Conservation (phyloP, 2,329 filamentous ascomycete genomes). For the Alternaria sp. region DNA sequence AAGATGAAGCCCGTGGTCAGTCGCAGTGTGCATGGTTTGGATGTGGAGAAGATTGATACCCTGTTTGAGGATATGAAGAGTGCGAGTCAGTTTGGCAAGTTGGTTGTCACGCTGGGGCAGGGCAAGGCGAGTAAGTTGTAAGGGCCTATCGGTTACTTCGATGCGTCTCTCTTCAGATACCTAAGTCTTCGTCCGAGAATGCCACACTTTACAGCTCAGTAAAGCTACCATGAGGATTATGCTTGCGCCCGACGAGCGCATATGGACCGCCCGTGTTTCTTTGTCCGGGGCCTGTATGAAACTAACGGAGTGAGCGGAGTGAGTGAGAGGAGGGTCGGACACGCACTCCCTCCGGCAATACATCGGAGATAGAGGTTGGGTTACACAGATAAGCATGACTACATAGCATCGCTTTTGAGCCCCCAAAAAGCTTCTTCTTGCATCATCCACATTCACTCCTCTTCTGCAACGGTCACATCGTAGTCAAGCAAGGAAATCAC, state of each 20-base stretch:
- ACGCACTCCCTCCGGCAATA: not conserved
- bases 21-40: conserved; percentile 73
- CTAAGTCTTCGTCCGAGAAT: not conserved
- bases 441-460: not conserved
- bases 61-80: conserved; percentile 89
- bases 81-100: conserved; percentile 87
- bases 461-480: not conserved
- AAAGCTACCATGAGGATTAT: not conserved
- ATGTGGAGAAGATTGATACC: conserved; percentile 76
- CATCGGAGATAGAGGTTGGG: not conserved
- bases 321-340: not conserved
- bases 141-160: not conserved
- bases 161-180: not conserved
- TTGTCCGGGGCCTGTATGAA: not conserved
- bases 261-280: not conserved
- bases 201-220: not conserved
- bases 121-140: conserved; percentile 41
- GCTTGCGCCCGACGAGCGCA: not conserved
- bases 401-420: not conserved
- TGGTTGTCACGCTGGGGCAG: conserved; percentile 67
- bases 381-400: not conserved
- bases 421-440: not conserved
- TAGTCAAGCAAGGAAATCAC: not conserved
- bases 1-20: conserved; percentile 80
- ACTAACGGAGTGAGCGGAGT: not conserved